A percentile compares a stretch with the other conserved stretches of the same genome.
Evolutionary conservation across 345 rosid genomes (phyloP).

Genomic region (Combretum micranthum): DNA sequence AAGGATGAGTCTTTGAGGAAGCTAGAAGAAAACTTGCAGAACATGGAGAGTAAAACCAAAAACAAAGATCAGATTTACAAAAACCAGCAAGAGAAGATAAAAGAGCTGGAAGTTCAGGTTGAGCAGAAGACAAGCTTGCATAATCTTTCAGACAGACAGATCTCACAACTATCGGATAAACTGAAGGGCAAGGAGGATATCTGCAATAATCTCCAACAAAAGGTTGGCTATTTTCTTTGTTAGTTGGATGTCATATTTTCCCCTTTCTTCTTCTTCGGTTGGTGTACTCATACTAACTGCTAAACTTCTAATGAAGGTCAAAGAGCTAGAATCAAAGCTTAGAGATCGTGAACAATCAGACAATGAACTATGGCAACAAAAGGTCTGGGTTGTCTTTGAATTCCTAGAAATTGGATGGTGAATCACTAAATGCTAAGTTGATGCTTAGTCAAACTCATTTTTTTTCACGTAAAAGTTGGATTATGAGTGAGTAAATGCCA

Average conservation of each 20-base stretch:
- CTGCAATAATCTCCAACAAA: slow-evolving; percentile 56
- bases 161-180: slow-evolving; percentile 52
- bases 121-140: slow-evolving; percentile 38
- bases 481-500: neutral
- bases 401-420: too few relatives aligned
- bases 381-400: slow-evolving; percentile 30
- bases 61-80: slow-evolving; percentile 54
- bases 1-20: slow-evolving; percentile 75
- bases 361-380: slow-evolving; percentile 35
- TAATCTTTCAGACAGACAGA: slow-evolving; percentile 54
- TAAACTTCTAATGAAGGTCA: slow-evolving; percentile 34
- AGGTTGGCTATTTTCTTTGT: slow-evolving; percentile 30
- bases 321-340: slow-evolving; percentile 65
- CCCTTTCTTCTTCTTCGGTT: neutral
- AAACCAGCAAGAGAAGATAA: slow-evolving; percentile 64
- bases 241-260: neutral
- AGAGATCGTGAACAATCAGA: slow-evolving; percentile 57
- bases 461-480: neutral
- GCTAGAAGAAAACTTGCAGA: slow-evolving; percentile 72
- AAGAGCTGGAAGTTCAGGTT: slow-evolving; percentile 77
- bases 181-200: slow-evolving; percentile 66
- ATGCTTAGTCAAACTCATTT: neutral
- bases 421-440: neutral
- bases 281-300: neutral
- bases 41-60: slow-evolving; percentile 60